A percentile compares a stretch with the other conserved stretches of the same genome.
Conservation (phyloP, 2,329 filamentous ascomycete species). For the Elsinoe batatas region DNA sequence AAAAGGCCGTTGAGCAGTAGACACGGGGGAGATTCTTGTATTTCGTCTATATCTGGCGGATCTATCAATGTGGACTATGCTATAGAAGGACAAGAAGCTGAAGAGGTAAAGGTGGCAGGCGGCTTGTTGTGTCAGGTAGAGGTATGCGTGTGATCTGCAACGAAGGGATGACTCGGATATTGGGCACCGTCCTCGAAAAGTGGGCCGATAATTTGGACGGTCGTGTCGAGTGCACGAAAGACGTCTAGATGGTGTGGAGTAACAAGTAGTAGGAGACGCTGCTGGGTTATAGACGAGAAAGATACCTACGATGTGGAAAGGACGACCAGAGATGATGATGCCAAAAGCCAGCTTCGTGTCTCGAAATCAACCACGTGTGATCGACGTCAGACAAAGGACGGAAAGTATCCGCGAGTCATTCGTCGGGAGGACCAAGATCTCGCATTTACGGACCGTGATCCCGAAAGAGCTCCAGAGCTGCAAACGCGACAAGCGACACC, state of each 20-base stretch:
- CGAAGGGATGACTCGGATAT: slow-evolving; percentile 8
- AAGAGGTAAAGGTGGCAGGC: neutral
- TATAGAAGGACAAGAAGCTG: slow-evolving; percentile 19
- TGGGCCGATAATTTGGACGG: slow-evolving; percentile 1
- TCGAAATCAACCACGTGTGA: slow-evolving; percentile 6
- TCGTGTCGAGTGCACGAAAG: neutral
- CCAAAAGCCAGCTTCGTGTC: neutral
- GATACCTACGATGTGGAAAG: neutral
- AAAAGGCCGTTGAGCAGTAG: slow-evolving; percentile 33
- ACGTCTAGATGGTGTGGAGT: neutral
- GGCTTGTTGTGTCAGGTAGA: neutral
- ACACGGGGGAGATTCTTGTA: slow-evolving; percentile 4
- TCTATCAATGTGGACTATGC: slow-evolving; percentile 18
- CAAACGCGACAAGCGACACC: neutral
- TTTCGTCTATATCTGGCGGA: slow-evolving; percentile 22
- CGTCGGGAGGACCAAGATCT: neutral
- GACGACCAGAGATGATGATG: neutral
- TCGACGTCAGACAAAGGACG: slow-evolving; percentile 5
- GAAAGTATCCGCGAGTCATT: slow-evolving; percentile 4
- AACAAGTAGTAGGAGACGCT: neutral
- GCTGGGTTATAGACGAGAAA: too few relatives aligned
- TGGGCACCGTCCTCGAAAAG: slow-evolving; percentile 8
- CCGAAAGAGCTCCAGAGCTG: neutral
- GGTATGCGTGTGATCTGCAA: slow-evolving; percentile 6
- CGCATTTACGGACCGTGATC: neutral